Evolutionary conservation across 2,329 filamentous ascomycete genomes (phyloP).

Genomic region (Phialophora macrospora): DNA sequence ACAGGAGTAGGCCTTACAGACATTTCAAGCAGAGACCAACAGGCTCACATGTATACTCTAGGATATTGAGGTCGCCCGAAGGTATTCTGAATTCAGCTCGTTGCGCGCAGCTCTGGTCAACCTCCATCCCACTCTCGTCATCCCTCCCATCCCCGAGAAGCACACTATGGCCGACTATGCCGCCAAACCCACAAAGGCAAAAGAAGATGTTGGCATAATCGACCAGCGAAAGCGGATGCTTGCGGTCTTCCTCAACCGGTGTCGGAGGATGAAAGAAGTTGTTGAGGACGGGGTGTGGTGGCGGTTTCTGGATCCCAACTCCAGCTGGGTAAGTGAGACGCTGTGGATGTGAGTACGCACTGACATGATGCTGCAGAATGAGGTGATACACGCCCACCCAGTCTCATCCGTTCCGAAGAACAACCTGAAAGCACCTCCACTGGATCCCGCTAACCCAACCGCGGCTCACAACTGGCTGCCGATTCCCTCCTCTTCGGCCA

Average conservation of each 20-base stretch:
- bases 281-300: slow-evolving; percentile 94
- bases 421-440: slow-evolving; percentile 89
- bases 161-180: slow-evolving; percentile 99
- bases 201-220: slow-evolving; percentile 96
- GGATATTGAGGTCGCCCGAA: slow-evolving; percentile 92
- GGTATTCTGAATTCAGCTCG: slow-evolving; percentile 96
- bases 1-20: slow-evolving; percentile 71
- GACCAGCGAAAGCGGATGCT: slow-evolving; percentile 97
- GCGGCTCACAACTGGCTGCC: slow-evolving; percentile 86
- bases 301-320: slow-evolving; percentile 96
- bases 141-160: slow-evolving; percentile 97
- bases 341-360: background rate
- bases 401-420: slow-evolving; percentile 92
- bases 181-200: slow-evolving; percentile 95
- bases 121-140: slow-evolving; percentile 91
- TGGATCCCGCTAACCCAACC: slow-evolving; percentile 91
- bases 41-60: slow-evolving; percentile 47
- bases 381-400: slow-evolving; percentile 92
- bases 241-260: slow-evolving; percentile 91
- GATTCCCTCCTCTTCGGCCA: slow-evolving; percentile 81
- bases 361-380: slow-evolving; percentile 63
- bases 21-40: background rate
- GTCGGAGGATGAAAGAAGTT: slow-evolving; percentile 88
- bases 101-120: slow-evolving; percentile 85
- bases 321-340: slow-evolving; percentile 77